phyloP scores from a whole-genome alignment of 108 stramenopile species.

The Pseudonitzschia multiseries region DNA sequence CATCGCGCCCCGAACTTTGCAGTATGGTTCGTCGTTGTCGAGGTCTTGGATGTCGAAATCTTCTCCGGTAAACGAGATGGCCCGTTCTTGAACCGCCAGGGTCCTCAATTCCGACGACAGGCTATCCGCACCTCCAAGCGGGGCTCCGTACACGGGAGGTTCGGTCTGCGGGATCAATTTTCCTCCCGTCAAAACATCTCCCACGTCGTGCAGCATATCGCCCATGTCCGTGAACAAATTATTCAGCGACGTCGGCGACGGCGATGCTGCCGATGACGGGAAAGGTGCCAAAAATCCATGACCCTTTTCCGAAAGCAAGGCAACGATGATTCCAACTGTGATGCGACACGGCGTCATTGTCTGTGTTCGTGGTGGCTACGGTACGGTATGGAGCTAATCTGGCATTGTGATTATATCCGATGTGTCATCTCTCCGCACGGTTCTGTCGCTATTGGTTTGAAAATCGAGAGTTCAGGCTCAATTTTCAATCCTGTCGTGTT shows the following conservation, averaged over 20 bases:
- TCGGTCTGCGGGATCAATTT: constrained; percentile 42
- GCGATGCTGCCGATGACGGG: not conserved
- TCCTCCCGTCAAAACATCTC: constrained; percentile 49
- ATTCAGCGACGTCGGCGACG: not conserved
- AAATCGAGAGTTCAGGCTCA: no score
- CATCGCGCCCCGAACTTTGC: constrained; percentile 71
- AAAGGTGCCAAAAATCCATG: not conserved
- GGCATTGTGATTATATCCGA: no score
- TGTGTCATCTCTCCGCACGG: no score
- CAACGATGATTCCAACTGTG: not conserved
- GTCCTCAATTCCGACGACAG: constrained; percentile 1
- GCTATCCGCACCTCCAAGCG: constrained; percentile 27
- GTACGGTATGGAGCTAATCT: no score
- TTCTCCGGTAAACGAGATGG: constrained; percentile 69
- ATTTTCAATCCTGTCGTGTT: no score
- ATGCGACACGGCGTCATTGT: not conserved
- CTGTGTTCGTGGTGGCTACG: not conserved
- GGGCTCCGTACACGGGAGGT: constrained; percentile 46
- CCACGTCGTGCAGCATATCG: constrained; percentile 41
- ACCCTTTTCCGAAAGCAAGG: not conserved
- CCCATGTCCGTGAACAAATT: constrained; percentile 1
- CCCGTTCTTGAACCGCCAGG: constrained; percentile 52
- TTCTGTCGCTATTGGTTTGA: no score
- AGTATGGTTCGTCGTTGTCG: constrained; percentile 33
- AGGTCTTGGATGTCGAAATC: constrained; percentile 70